Percentiles rank a stretch among this genome's conserved stretches.
Evolutionary conservation across 2,329 filamentous ascomycete species (phyloP).

Genomic region (Sordariomycetes sp.): DNA sequence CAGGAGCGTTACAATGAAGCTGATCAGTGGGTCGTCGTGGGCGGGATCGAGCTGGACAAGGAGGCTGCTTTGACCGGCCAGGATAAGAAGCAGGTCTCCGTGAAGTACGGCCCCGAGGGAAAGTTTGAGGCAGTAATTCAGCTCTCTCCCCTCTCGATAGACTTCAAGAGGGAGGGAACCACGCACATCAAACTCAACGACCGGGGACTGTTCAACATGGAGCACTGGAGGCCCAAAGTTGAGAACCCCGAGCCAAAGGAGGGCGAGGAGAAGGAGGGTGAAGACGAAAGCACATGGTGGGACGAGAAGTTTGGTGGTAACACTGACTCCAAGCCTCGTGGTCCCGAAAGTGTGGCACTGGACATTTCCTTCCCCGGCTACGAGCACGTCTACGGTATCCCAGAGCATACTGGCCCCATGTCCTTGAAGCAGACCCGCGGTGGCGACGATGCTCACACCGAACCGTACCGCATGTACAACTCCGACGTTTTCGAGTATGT

Average conservation of each 20-base stretch:
- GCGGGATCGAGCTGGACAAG: constrained; percentile 65
- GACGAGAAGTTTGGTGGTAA: constrained; percentile 93
- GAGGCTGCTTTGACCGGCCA: constrained; percentile 59
- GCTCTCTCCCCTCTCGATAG: constrained; percentile 73
- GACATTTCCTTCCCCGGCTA: constrained; percentile 92
- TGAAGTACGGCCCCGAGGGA: constrained; percentile 69
- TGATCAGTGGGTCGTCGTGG: constrained; percentile 77
- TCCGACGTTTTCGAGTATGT: constrained; percentile 97
- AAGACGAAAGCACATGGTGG: constrained; percentile 93
- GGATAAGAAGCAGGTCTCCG: constrained; percentile 57
- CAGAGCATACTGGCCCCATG: constrained; percentile 81
- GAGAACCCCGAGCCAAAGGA: constrained; percentile 54
- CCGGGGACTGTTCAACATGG: constrained; percentile 81
- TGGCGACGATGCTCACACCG: constrained; percentile 72
- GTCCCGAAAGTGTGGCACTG: constrained; percentile 82
- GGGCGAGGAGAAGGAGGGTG: constrained; percentile 37
- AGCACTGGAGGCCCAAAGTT: constrained; percentile 88
- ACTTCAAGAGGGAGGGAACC: constrained; percentile 76
- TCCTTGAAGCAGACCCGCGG: constrained; percentile 87
- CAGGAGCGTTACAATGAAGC: constrained; percentile 96
- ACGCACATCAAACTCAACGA: constrained; percentile 85
- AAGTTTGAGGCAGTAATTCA: constrained; percentile 76
- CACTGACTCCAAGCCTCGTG: constrained; percentile 89
- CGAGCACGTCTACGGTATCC: constrained; percentile 87
- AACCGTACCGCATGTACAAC: constrained; percentile 94